Percentiles rank a stretch among this genome's conserved stretches.
Conservation (phyloP, 495 filamentous ascomycete genomes). For the Amphirosellinia nigrospora region DNA sequence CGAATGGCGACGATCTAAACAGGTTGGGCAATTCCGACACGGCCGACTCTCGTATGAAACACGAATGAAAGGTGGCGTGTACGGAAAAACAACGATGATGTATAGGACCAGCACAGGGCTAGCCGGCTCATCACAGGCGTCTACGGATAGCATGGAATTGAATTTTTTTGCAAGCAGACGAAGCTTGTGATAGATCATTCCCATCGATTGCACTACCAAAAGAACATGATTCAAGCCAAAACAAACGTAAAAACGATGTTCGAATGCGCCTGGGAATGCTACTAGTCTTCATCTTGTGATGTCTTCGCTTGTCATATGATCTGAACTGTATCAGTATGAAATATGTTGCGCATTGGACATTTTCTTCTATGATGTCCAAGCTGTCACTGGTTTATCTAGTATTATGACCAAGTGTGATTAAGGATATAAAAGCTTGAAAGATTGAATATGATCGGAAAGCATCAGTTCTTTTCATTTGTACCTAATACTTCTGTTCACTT, state of each 20-base stretch:
- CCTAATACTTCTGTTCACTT: constrained; percentile 14
- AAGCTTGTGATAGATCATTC: constrained; percentile 40
- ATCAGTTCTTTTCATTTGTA: neutral
- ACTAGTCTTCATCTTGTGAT: neutral
- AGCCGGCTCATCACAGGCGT: constrained; percentile 39
- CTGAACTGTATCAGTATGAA: neutral
- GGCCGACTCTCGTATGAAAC: constrained; percentile 10
- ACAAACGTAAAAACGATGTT: neutral
- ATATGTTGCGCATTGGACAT: neutral
- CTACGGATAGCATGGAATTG: constrained; percentile 50
- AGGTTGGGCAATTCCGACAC: constrained; percentile 36
- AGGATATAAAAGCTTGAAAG: neutral
- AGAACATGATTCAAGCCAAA: constrained; percentile 31
- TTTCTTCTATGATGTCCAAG: neutral
- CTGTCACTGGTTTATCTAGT: neutral
- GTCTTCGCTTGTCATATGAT: constrained; percentile 1
- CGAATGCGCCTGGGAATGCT: neutral
- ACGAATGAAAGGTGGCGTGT: constrained; percentile 24
- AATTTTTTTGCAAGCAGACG: constrained; percentile 34
- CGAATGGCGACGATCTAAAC: constrained; percentile 31
- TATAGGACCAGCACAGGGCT: constrained; percentile 24
- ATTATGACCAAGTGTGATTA: neutral
- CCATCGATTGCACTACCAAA: constrained; percentile 37
- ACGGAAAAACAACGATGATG: constrained; percentile 26
- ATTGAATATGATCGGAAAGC: neutral